Evolutionary conservation across 2,329 filamentous ascomycete species (phyloP).

Genomic region (Byssothecium circinans): DNA sequence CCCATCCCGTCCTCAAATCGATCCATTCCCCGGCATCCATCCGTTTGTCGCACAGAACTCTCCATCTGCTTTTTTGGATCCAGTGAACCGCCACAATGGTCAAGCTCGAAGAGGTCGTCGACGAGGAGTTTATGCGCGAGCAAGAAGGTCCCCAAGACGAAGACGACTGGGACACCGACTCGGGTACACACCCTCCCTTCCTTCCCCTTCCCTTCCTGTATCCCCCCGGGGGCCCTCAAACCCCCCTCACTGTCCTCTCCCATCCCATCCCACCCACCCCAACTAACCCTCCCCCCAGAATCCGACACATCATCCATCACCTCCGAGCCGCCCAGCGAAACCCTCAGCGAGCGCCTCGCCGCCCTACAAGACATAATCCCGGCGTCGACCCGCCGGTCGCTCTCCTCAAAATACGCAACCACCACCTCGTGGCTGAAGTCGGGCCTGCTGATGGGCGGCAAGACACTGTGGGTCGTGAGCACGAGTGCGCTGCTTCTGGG

Average conservation of each 20-base stretch:
- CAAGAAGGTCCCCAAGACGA: conserved; percentile 71
- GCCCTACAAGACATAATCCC: conserved; percentile 80
- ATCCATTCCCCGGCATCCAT: too few relatives aligned
- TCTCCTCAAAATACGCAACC: conserved; percentile 49
- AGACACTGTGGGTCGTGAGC: conserved; percentile 86
- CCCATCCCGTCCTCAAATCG: too few relatives aligned
- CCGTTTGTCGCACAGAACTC: neutral
- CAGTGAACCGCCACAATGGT: conserved; percentile 68
- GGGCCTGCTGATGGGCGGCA: conserved; percentile 72
- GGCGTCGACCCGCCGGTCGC: conserved; percentile 69
- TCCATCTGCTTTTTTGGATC: neutral
- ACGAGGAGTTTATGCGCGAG: conserved; percentile 84
- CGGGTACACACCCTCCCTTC: conserved; percentile 61
- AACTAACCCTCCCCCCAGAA: conserved; percentile 58
- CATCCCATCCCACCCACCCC: conserved; percentile 6
- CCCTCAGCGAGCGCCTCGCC: conserved; percentile 65
- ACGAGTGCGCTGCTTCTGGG: conserved; percentile 87
- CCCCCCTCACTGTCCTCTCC: too few relatives aligned
- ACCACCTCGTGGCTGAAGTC: conserved; percentile 61
- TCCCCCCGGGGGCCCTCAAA: conserved; percentile 2
- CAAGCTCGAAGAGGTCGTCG: conserved; percentile 93
- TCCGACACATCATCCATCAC: conserved; percentile 71
- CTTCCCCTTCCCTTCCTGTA: conserved; percentile 3
- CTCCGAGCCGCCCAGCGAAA: conserved; percentile 45
- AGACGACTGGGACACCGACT: conserved; percentile 89